Base-by-base conservation (phyloP, 2,329 filamentous ascomycete genomes). In the Aureobasidium uvarum region DNA sequence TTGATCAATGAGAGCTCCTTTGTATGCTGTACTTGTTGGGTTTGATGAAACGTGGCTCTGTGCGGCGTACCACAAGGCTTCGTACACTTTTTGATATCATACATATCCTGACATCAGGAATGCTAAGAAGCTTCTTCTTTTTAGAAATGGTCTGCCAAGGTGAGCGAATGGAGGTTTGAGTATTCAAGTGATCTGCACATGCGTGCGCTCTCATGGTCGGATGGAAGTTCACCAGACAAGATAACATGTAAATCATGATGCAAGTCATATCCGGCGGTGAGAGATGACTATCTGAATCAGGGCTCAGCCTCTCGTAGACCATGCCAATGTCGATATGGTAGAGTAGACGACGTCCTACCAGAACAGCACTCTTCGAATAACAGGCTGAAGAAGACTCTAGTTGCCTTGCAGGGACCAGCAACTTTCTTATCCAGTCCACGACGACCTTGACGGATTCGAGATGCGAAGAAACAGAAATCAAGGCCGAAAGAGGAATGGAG, bases 1-100 rank as follows among this genome's bases (percentile, higher is more conserved):
- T 63, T 45, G 38, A 45, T 45, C 46, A 63, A 43, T 52, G 54
- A 58, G 54, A 58, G 28, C 11, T 54, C 38, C 31, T 59, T n/a
- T 16, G 23, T 28, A 62, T 60, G 43, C 31, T 60, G 43, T 50
- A 39, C 23, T 48, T 13, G 25, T 5, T 38, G 20, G 31, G 8
- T 23, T 38, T 11, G 28, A 23, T 11, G n/a, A 50, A 60, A 48
- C 58, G 31, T 46, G 45, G 33, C 43, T 23, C n/a, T 39, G 45
- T 51, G 54, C 43, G 39, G 45, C 25, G 25, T 41, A 23, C 14
- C n/a, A 25, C 25, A 25, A 55, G 23, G 25, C 38, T 58, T 45
- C 25, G 4, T 25, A 39, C 39, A 31, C 23, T 43, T n/a, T 4
- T 8, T 13, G 2, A 33, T 56, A 28, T 23, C 39, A 36, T 8